Conservation (phyloP, 2,329 filamentous ascomycete species). For the Ramichloridium luteum region DNA sequence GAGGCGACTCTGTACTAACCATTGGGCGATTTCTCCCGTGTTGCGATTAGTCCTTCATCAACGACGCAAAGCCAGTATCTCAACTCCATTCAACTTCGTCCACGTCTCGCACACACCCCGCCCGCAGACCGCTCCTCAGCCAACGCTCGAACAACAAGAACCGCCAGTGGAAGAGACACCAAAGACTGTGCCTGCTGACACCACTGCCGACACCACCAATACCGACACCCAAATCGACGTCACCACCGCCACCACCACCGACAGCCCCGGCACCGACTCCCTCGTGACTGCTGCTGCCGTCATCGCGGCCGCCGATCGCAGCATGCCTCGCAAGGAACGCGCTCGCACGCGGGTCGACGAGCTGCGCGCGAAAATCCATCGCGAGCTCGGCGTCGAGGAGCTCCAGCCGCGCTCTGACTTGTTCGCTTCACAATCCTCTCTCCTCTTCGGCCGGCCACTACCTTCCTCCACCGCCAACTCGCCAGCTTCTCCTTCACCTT, state of each 20-base stretch:
- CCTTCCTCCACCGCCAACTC: no score
- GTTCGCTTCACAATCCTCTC: no score
- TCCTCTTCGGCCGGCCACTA: no score
- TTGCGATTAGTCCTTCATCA: constrained; percentile 20
- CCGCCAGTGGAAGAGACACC: no score
- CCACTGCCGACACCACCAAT: constrained; percentile 4
- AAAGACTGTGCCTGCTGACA: constrained; percentile 38
- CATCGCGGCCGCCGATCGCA: no score
- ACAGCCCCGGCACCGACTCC: constrained; percentile 6
- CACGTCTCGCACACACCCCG: constrained; percentile 49
- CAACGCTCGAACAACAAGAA: constrained; percentile 39
- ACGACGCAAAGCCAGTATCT: constrained; percentile 40
- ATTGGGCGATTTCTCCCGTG: no score
- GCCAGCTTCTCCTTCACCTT: no score
- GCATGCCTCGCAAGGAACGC: no score
- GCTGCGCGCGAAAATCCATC: constrained; percentile 1
- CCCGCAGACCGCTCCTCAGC: constrained; percentile 41
- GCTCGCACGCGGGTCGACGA: neutral
- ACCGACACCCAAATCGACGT: constrained; percentile 4
- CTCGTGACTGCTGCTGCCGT: constrained; percentile 6
- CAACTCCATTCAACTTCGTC: constrained; percentile 52
- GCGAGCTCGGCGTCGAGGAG: neutral
- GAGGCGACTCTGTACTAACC: no score
- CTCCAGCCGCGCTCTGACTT: no score
- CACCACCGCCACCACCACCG: constrained; percentile 6